Evolutionary conservation across 2,329 filamentous ascomycete genomes (phyloP).

Genomic region (Aureobasidium zeae): DNA sequence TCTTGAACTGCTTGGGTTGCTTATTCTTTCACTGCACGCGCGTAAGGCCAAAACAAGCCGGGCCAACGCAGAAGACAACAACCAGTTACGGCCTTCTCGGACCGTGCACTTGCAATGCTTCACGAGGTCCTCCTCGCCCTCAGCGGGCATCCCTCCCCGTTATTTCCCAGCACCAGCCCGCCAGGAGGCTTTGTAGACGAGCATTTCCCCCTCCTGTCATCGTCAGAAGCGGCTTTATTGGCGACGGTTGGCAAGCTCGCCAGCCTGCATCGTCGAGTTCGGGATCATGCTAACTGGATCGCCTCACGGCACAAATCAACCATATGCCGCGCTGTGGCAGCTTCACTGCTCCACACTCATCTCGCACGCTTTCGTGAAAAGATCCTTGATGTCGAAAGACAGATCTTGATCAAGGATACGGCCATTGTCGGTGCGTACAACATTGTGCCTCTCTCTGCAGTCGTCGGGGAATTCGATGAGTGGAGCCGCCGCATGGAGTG

Average conservation of each 20-base stretch:
- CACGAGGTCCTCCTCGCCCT: conserved; percentile 97
- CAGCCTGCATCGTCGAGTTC: conserved; percentile 64
- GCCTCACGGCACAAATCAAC: conserved; percentile 64
- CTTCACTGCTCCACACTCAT: conserved; percentile 64
- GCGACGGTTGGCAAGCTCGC: conserved; percentile 67
- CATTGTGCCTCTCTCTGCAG: conserved; percentile 79
- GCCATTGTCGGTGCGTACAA: conserved; percentile 81
- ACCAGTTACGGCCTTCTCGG: conserved; percentile 1
- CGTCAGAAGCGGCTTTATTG: conserved; percentile 75
- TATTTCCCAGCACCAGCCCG: conserved; percentile 55
- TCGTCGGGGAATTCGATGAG: conserved; percentile 75
- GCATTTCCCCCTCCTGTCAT: conserved; percentile 50
- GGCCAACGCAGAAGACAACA: background rate
- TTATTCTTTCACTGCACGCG: conserved; percentile 13
- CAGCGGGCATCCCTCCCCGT: conserved; percentile 83
- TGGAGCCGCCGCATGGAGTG: conserved; percentile 82
- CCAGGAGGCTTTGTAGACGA: conserved; percentile 25
- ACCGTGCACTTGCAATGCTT: conserved; percentile 54
- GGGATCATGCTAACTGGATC: conserved; percentile 56
- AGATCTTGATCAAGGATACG: conserved; percentile 67
- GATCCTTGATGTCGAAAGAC: conserved; percentile 73
- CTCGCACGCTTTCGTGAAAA: conserved; percentile 73
- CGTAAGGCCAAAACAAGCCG: conserved; percentile 7
- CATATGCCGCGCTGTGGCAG: conserved; percentile 79
- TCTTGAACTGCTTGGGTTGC: conserved; percentile 9